These are phyloP conservation scores for Debaryomyces coudertii DNA, from an alignment of 1,139 yeast species.

Conservation along the genomic window DNA sequence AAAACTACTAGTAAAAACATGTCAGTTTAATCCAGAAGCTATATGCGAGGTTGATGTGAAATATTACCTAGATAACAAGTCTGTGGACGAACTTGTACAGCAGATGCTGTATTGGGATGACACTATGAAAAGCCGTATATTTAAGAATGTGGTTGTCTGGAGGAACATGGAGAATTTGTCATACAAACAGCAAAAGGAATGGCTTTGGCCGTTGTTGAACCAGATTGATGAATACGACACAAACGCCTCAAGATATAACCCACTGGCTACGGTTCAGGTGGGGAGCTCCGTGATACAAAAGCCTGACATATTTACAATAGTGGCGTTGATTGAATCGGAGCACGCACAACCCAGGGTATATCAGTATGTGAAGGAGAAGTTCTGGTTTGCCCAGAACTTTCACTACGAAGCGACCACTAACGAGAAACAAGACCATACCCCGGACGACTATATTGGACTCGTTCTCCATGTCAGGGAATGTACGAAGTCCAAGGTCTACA, in stretches of 20 bases:
- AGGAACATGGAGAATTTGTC: constrained; percentile 26
- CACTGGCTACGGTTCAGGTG: constrained; percentile 10
- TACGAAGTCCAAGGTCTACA: constrained; percentile 24
- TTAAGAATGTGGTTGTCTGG: constrained; percentile 28
- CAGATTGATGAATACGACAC: constrained; percentile 37
- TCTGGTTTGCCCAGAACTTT: constrained; percentile 37
- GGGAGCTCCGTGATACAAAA: constrained; percentile 19
- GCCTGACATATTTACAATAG: constrained; percentile 29
- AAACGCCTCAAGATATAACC: constrained; percentile 13
- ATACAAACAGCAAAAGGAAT: constrained; percentile 24
- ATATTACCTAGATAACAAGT: constrained; percentile 12
- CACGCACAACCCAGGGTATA: constrained; percentile 22
- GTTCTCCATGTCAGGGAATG: constrained; percentile 14
- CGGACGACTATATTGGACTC: constrained; percentile 11
- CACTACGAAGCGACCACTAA: constrained; percentile 1
- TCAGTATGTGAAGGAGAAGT: constrained; percentile 40
- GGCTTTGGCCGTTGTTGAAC: constrained; percentile 30
- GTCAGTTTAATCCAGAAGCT: constrained; percentile 16
- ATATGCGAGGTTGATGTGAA: constrained; percentile 23
- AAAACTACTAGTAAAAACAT: constrained; percentile 8
- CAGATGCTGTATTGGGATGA: constrained; percentile 8
- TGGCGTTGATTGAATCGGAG: constrained; percentile 27
- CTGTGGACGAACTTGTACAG: constrained; percentile 10
- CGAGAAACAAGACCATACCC: background rate
- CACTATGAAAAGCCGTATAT: constrained; percentile 11